Conservation (phyloP, 176 grass and related monocot genomes). For the Coix lacrymajobi region DNA sequence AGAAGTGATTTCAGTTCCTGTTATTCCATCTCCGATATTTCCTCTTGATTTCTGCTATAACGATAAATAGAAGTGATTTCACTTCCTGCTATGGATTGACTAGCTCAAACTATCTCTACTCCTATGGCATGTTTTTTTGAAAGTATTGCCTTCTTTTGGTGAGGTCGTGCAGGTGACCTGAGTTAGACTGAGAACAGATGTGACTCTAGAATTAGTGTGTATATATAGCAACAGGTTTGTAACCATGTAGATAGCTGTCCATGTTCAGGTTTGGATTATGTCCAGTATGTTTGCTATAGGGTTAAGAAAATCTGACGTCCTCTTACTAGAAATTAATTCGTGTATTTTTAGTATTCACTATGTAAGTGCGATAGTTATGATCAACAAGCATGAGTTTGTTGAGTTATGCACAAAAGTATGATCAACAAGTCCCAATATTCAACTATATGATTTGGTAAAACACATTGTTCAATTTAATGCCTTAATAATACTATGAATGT, state of each 20-base stretch:
- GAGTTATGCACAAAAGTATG: neutral
- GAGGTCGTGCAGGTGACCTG: neutral
- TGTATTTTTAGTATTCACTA: neutral
- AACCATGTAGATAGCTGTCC: neutral
- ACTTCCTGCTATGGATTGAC: neutral
- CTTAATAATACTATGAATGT: neutral
- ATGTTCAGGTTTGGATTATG: neutral
- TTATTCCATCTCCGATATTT: neutral
- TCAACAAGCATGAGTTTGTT: neutral
- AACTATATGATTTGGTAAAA: constrained; percentile 1
- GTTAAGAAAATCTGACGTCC: neutral
- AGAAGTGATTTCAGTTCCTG: neutral
- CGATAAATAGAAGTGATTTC: neutral
- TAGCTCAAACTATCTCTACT: neutral
- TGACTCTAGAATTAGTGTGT: neutral
- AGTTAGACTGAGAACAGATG: neutral
- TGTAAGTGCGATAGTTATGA: neutral
- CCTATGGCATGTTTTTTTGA: neutral
- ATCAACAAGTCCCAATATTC: neutral
- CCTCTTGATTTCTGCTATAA: neutral
- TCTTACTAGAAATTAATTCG: neutral
- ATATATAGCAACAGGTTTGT: neutral
- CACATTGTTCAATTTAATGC: neutral
- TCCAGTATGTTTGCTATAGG: neutral
- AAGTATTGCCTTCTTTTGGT: neutral